Evolutionary conservation across 2,329 filamentous ascomycete genomes (phyloP), one percentile per base, ranked within the genome.

Genomic region (Xylaria sp.): DNA sequence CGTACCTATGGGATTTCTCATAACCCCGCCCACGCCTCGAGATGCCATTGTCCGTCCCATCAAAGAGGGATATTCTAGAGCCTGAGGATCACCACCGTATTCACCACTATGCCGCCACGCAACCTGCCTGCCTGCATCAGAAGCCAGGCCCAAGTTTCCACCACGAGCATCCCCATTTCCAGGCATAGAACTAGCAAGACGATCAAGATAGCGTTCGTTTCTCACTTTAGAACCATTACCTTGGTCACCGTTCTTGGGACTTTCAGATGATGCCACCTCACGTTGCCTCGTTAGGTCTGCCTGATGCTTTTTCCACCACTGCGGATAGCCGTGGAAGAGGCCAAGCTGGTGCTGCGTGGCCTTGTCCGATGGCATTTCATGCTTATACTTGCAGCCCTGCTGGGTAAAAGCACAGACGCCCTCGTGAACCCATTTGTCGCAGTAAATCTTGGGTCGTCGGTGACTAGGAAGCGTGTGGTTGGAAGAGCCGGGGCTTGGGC

Each of bases 351-450:
- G 82, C 74, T 97, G 88, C 0, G 89, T 92, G 0, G 84, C 82
- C 60, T 84, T 84, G 72, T 94, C 89, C 31, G 83, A 80, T 0
- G 94, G 94, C 92, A 97, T 97, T 78, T 96, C 92, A 79, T 97
- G 94, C 82, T 94, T 95, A 84, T 90, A 97, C 72, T 91, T 89
- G 82, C 94, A 97, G 0, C 94, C 94, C 76, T 94, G 91, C 78
- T 97, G 93, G 3, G 88, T 90, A 79, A 93, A 98, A 70, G 92
- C 92, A 78, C 94, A 98, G 52, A 92, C 89, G 23, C 94, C 94
- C 67, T 92, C 91, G 74, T 93, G 90, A 64, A 97, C 91, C 94
- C 94, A 98, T 80, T 95, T 93, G 67, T 94, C 93, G 81, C 94
- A 97, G 80, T 92, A 97, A 28, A 91, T 83, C 78, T 97, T 97